Evolutionary conservation across 108 stramenopile genomes (phyloP), one percentile per base, ranked within the genome.

Genomic region (Fragilariopsis cylindrus): DNA sequence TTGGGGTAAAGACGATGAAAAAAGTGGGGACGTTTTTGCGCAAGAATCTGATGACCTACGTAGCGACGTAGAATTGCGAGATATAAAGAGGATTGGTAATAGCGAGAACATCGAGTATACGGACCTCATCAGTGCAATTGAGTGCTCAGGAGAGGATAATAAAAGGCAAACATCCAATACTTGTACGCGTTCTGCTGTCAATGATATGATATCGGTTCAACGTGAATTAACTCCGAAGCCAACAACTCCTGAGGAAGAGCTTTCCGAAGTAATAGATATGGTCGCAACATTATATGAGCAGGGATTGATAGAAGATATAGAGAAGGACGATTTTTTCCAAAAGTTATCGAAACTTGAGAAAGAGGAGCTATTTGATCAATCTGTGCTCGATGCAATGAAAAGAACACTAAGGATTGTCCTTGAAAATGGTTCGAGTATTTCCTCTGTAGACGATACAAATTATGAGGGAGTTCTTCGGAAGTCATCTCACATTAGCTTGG

Each of bases 181-280:
- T 30, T 30, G 30, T 30, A 30, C 30, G 30, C 30, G 30, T 30
- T 2, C 30, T 30, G 30, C 30, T 30, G 30, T 30, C 30, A 2
- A 30, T 30, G 15, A 53, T 19, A 12, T 16, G 15, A 45, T 60
- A 4, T 52, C 65, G 11, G n/a, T 3, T 18, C 13, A 48, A 15
- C 21, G 44, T 45, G 47, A 65, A 42, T 65, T 15, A 44, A 11
- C 21, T 30, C n/a, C 67, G 8, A 48, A 60, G 49, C 9, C 41
- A 55, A 39, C n/a, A 0, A 30, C 48, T 5, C 57, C 62, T 54
- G 55, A 60, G 40, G 65, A 74, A 47, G 69, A 74, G 18, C 48
- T 78, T 48, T 64, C 57, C 8, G 58, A 70, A 19, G 78, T 69
- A 2, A 73, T 79, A 67, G 71, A 79, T 42, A 54, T 79, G 71